These are phyloP conservation scores for Plantago elongata DNA, from an alignment of 257 asterid genomes.

Conservation along the genomic window DNA sequence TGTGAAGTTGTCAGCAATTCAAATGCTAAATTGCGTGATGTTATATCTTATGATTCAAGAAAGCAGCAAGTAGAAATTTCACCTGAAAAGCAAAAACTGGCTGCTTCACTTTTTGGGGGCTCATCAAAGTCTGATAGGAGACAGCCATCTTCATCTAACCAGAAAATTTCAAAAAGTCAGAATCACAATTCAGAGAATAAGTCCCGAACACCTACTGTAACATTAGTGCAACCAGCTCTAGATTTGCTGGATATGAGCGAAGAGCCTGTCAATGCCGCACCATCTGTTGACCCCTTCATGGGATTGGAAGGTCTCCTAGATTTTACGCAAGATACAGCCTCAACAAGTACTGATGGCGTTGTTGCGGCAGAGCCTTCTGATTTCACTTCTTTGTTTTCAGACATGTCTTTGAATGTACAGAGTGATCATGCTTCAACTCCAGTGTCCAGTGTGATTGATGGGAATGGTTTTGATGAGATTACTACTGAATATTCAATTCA, in stretches of 20 bases:
- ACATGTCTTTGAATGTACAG: conserved; percentile 41
- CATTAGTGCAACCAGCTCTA: conserved; percentile 62
- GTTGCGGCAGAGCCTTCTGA: conserved; percentile 42
- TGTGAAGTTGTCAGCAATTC: conserved; percentile 37
- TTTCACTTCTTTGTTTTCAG: conserved; percentile 55
- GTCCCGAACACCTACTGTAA: conserved; percentile 19
- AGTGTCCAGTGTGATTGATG: conserved; percentile 24
- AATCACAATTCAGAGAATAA: conserved; percentile 20
- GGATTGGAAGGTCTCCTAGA: conserved; percentile 88
- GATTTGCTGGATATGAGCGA: conserved; percentile 92
- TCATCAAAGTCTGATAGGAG: conserved; percentile 48
- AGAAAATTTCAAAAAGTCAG: conserved; percentile 42
- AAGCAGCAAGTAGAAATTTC: conserved; percentile 58
- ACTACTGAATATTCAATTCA: conserved; percentile 5
- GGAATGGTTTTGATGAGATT: conserved; percentile 29
- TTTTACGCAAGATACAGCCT: conserved; percentile 38
- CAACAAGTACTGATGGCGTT: conserved; percentile 24
- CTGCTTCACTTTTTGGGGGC: conserved; percentile 90
- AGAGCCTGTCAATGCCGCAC: conserved; percentile 36
- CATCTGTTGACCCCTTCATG: conserved; percentile 71
- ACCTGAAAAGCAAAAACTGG: conserved; percentile 84
- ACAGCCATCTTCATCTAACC: conserved; percentile 38
- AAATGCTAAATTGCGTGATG: conserved; percentile 35
- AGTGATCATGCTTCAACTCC: conserved; percentile 23
- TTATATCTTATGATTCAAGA: conserved; percentile 46